Evolutionary conservation across 208 protist genomes (phyloP), one percentile per base, ranked within the genome.

Genomic region (Trichomonas vaginalis): DNA sequence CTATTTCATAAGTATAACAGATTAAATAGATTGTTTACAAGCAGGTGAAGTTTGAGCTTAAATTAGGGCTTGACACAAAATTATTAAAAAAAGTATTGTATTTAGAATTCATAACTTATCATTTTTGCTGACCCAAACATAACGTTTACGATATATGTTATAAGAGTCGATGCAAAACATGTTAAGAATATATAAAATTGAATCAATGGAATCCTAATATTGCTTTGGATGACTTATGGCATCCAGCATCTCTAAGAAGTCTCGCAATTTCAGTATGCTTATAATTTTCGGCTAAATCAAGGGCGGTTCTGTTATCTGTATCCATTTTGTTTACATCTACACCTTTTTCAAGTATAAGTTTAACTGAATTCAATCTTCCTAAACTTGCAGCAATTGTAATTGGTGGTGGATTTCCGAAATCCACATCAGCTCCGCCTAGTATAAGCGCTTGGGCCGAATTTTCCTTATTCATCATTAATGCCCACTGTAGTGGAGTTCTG

Each of bases 341-440:
- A 92, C 37, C 37, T 48, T 92, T 42, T 27, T 51, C 45, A 21
- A 92, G 27, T 27, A 92, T 51, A 12, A 92, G 27, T 92, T 92
- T 92, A 15, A 92, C 45, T n/a, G 86, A 92, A 92, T 92, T 39
- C 27, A 92, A 21, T 51, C 86, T 23, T 51, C 86, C 86, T 3
- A 92, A 15, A 35, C 10, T n/a, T 27, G 86, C 86, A 35, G 86
- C 86, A 47, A 92, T 92, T 92, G 86, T 92, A 15, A 92, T 92
- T 48, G 86, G 86, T 35, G 86, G 86, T 35, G 86, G 86, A 92
- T 92, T 92, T 48, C 86, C 86, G 51, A 39, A 92, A 51, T 92
- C 37, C 6, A 92, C 17, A 51, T 92, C 86, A 35, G 45, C 45
- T 15, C 86, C 86, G 17, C 40, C 12, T 49, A 51, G 6, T 48